A percentile compares a stretch with the other conserved stretches of the same genome.
These are phyloP conservation scores for Tricholoma saponaceum DNA, from an alignment of 768 basidiomycete genomes.

Conservation along the genomic window DNA sequence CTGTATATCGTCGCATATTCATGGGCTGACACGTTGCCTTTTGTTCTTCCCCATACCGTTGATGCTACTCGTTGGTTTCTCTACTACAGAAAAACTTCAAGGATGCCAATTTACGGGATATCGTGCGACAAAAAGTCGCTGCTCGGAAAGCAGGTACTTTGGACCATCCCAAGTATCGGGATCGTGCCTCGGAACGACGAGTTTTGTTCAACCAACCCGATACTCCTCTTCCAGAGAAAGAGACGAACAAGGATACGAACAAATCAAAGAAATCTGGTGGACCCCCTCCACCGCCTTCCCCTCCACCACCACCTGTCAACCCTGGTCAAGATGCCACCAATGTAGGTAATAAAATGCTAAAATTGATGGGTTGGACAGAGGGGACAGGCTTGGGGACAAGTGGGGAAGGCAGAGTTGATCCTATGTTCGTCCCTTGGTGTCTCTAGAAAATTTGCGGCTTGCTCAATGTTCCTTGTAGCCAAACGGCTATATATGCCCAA, in stretches of 20 bases:
- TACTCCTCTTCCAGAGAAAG: constrained; percentile 58
- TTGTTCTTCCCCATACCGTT: constrained; percentile 16
- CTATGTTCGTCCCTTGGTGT: constrained; percentile 53
- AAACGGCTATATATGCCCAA: constrained; percentile 81
- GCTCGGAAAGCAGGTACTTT: constrained; percentile 31
- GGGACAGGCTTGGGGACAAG: constrained; percentile 81
- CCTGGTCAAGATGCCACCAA: constrained; percentile 82
- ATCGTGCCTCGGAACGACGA: constrained; percentile 90
- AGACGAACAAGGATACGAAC: constrained; percentile 16
- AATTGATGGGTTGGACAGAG: constrained; percentile 98
- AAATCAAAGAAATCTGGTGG: constrained; percentile 48
- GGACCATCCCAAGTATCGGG: constrained; percentile 84
- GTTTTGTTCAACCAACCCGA: constrained; percentile 92
- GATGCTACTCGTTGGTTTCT: constrained; percentile 2
- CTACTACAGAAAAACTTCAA: constrained; percentile 78
- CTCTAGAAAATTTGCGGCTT: neutral
- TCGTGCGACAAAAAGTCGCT: constrained; percentile 66
- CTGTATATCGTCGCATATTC: constrained; percentile 24
- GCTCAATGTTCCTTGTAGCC: constrained; percentile 33
- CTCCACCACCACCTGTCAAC: constrained; percentile 60
- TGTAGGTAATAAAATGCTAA: constrained; percentile 87
- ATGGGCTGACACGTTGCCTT: constrained; percentile 27
- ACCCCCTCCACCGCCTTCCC: constrained; percentile 58
- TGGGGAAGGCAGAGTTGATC: constrained; percentile 84
- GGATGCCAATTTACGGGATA: constrained; percentile 66